A percentile compares a stretch with the other conserved stretches of the same genome.
Conservation (phyloP, 2,329 filamentous ascomycete genomes). For the Amphichorda felina region DNA sequence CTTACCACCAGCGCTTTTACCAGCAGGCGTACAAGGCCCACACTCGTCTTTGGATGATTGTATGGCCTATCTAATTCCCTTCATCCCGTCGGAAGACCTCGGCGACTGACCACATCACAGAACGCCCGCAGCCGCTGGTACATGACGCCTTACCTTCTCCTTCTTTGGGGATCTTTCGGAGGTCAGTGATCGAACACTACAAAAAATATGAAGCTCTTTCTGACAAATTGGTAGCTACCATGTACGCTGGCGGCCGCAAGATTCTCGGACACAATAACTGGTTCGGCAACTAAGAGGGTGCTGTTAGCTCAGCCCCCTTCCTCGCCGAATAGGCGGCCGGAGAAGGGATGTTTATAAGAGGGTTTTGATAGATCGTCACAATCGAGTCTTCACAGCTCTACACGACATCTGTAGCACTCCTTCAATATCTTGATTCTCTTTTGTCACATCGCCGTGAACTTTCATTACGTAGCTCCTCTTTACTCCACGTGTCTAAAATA, state of each 20-base stretch:
- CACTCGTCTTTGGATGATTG: conserved; percentile 67
- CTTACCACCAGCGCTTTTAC: conserved; percentile 62
- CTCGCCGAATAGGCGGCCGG: too few relatives aligned
- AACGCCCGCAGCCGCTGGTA: conserved; percentile 51
- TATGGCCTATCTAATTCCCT: conserved; percentile 29
- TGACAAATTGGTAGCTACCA: conserved; percentile 26
- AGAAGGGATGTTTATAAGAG: not conserved
- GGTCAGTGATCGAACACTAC: conserved; percentile 32
- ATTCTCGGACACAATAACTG: conserved; percentile 70
- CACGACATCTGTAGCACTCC: conserved; percentile 1
- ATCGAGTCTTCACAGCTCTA: conserved; percentile 1
- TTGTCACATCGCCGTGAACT: conserved; percentile 1
- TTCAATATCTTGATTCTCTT: conserved; percentile 3
- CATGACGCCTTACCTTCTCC: conserved; percentile 56
- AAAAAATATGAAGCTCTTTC: conserved; percentile 6
- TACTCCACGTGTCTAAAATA: conserved; percentile 7
- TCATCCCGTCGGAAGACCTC: conserved; percentile 20
- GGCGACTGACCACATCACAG: conserved; percentile 24
- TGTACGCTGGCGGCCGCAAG: conserved; percentile 68
- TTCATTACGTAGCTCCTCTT: not conserved
- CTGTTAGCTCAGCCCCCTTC: too few relatives aligned
- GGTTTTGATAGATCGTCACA: conserved; percentile 1
- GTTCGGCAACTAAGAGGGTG: conserved; percentile 30
- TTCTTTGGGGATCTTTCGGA: conserved; percentile 50
- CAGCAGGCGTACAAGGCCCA: conserved; percentile 60